Conservation (phyloP, 2,329 filamentous ascomycete genomes). For the Beauveria caledonica region DNA sequence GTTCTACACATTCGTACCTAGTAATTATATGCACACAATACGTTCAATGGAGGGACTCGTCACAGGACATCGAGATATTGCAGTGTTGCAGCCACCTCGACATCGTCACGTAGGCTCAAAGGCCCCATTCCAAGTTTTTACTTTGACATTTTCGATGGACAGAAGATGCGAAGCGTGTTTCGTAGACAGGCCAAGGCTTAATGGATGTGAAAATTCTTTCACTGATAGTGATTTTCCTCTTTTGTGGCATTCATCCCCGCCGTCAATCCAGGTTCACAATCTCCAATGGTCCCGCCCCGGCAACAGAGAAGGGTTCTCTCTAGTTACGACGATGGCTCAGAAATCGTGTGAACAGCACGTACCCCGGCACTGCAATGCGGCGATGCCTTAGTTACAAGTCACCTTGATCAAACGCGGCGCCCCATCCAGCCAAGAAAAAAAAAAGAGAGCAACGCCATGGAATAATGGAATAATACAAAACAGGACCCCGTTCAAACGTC, state of each 20-base stretch:
- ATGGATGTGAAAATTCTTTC: not conserved
- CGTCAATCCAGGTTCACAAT: not conserved
- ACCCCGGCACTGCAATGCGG: not conserved
- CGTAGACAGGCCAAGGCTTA: not conserved
- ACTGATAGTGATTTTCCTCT: not conserved
- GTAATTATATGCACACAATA: too few relatives aligned
- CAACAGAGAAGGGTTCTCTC: not conserved
- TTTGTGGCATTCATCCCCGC: not conserved
- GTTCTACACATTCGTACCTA: too few relatives aligned
- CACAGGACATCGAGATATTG: not conserved
- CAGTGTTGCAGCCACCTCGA: not conserved
- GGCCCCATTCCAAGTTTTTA: not conserved
- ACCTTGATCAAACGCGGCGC: not conserved
- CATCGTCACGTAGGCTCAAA: not conserved
- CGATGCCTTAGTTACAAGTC: too few relatives aligned
- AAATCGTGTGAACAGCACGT: not conserved
- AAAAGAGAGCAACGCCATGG: not conserved
- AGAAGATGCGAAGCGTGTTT: not conserved
- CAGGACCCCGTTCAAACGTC: not conserved
- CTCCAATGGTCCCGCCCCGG: not conserved
- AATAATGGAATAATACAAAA: not conserved
- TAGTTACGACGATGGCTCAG: not conserved
- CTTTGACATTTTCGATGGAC: not conserved
- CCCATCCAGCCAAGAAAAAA: not conserved
- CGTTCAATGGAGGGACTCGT: too few relatives aligned